These are phyloP conservation scores for Linderina pennispora DNA, from an alignment of 192 early-diverging fungal genomes.

Conservation along the genomic window DNA sequence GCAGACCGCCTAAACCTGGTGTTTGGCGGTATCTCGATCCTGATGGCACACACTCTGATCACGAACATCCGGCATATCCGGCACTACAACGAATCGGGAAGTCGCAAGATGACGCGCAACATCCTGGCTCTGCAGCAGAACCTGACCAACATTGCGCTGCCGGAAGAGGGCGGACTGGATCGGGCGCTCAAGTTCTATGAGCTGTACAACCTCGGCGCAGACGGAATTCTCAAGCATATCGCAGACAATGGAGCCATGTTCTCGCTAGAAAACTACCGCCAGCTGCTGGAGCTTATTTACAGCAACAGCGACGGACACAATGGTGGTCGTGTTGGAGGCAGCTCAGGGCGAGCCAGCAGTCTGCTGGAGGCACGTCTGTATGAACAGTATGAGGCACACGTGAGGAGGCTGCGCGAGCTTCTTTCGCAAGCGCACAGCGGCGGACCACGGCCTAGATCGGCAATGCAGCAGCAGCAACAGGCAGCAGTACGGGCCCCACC, in stretches of 20 bases:
- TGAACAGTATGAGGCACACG: slow-evolving; percentile 25
- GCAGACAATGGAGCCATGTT: slow-evolving; percentile 53
- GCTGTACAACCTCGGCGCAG: slow-evolving; percentile 54
- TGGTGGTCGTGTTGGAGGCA: slow-evolving; percentile 4
- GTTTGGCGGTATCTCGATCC: slow-evolving; percentile 72
- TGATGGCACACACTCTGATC: slow-evolving; percentile 67
- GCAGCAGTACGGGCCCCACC: no score
- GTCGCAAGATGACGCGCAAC: slow-evolving; percentile 73
- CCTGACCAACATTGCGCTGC: slow-evolving; percentile 67
- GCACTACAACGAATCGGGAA: slow-evolving; percentile 62
- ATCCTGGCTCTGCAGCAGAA: slow-evolving; percentile 84
- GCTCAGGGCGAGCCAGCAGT: slow-evolving; percentile 23
- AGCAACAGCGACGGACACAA: slow-evolving; percentile 30
- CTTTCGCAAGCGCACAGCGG: slow-evolving; percentile 13
- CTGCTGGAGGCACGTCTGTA: slow-evolving; percentile 19
- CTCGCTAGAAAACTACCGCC: slow-evolving; percentile 76
- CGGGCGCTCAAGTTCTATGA: slow-evolving; percentile 68
- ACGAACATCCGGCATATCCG: slow-evolving; percentile 64
- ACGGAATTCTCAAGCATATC: slow-evolving; percentile 57
- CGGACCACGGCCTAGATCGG: no score
- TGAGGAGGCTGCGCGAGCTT: slow-evolving; percentile 27
- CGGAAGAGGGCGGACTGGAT: slow-evolving; percentile 62
- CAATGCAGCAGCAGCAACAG: no score
- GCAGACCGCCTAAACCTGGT: slow-evolving; percentile 61
- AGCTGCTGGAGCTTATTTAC: slow-evolving; percentile 67